Evolutionary conservation across 2,329 filamentous ascomycete species (phyloP).

Genomic region (Acephala macrosclerotiorum): DNA sequence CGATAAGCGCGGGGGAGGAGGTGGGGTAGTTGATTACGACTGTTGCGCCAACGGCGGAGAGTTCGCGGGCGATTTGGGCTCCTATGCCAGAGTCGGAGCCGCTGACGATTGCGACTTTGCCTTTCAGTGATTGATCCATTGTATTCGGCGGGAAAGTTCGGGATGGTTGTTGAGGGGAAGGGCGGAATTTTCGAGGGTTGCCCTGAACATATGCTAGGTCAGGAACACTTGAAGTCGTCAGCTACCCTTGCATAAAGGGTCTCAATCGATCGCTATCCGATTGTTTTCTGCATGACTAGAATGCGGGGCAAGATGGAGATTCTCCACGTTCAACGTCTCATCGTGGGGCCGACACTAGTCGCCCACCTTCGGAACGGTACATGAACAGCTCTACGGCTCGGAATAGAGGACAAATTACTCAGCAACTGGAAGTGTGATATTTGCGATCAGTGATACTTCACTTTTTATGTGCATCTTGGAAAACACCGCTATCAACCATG

Average conservation of each 20-base stretch:
- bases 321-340: not conserved
- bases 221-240: not conserved
- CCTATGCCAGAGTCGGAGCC: constrained; percentile 52
- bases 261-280: not conserved
- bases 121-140: constrained; percentile 48
- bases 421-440: not conserved
- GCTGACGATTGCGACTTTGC: constrained; percentile 59
- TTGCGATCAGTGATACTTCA: not conserved
- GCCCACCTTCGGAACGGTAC: constrained; percentile 1
- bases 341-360: not conserved
- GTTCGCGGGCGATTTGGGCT: constrained; percentile 50
- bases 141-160: not conserved
- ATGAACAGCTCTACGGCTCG: not conserved
- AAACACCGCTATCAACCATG: not conserved
- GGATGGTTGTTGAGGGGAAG: not conserved
- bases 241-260: not conserved
- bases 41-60: constrained; percentile 50
- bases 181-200: not conserved
- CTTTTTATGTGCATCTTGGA: not conserved
- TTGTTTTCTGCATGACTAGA: not conserved
- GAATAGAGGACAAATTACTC: not conserved
- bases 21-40: constrained; percentile 57
- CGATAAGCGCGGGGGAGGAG: constrained; percentile 28
- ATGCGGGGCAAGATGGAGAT: not conserved
- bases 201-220: not conserved